phyloP scores from a whole-genome alignment of 2,329 filamentous ascomycete species.

The Cladophialophora yegresii region DNA sequence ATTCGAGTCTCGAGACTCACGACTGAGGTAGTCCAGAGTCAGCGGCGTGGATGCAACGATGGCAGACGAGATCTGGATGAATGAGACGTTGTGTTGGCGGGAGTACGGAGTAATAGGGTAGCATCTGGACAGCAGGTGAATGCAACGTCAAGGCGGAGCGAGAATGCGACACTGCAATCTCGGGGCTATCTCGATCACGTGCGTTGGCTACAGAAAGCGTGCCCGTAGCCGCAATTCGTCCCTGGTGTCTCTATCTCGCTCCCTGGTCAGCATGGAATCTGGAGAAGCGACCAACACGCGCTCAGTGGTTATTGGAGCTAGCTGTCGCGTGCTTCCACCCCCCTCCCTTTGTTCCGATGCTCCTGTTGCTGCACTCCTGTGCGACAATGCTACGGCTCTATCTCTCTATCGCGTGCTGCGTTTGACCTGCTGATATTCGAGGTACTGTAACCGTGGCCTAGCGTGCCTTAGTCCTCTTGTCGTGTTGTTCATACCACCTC shows the following conservation, averaged over 20 bases:
- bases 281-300: not conserved
- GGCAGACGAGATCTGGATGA: constrained; percentile 11
- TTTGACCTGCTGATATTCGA: constrained; percentile 28
- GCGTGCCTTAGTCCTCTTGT: not conserved
- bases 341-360: not conserved
- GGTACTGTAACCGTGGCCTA: constrained; percentile 24
- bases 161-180: constrained; percentile 23
- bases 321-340: not conserved
- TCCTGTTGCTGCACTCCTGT: constrained; percentile 22
- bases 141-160: constrained; percentile 30
- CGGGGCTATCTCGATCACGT: not conserved
- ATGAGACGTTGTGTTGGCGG: constrained; percentile 27
- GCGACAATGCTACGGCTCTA: constrained; percentile 32
- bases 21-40: not conserved
- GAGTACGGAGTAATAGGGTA: not conserved
- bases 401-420: constrained; percentile 23
- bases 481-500: constrained; percentile 1
- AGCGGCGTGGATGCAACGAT: constrained; percentile 28
- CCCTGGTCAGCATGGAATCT: constrained; percentile 1
- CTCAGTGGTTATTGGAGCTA: not conserved
- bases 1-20: not conserved
- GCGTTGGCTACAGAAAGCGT: too few species aligned
- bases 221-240: too few species aligned
- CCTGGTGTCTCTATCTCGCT: constrained; percentile 1
- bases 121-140: constrained; percentile 22